These are phyloP conservation scores for Citrullus mucosospermus DNA, from an alignment of 306 rosid species.

Conservation along the genomic window DNA sequence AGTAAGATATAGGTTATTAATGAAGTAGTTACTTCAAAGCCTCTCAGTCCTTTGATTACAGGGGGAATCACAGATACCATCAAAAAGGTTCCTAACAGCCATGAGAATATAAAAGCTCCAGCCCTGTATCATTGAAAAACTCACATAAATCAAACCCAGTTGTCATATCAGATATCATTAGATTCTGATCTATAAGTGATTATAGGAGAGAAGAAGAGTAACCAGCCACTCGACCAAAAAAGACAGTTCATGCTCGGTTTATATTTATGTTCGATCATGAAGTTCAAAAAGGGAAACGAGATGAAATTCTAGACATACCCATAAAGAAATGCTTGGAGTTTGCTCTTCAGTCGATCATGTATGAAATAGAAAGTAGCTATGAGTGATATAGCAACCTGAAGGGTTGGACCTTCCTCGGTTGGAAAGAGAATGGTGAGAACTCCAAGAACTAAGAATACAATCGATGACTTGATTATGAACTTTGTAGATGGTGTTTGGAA, in stretches of 20 bases:
- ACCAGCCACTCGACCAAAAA: background rate
- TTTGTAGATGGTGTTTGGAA: slow-evolving; percentile 65
- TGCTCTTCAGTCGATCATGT: slow-evolving; percentile 71
- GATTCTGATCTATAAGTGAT: background rate
- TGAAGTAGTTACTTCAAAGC: slow-evolving; percentile 82
- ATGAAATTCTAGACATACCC: slow-evolving; percentile 41
- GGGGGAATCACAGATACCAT: slow-evolving; percentile 96
- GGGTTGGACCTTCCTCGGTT: slow-evolving; percentile 96
- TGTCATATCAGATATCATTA: background rate
- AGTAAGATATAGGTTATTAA: slow-evolving; percentile 59
- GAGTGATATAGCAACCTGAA: slow-evolving; percentile 84
- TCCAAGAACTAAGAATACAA: slow-evolving; percentile 57
- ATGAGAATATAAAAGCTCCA: slow-evolving; percentile 66
- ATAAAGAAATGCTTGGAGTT: slow-evolving; percentile 55
- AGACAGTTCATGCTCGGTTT: background rate
- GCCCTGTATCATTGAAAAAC: slow-evolving; percentile 45
- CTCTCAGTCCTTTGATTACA: slow-evolving; percentile 58
- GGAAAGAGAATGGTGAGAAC: slow-evolving; percentile 70
- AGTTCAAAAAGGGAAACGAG: slow-evolving; percentile 1
- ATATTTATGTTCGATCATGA: background rate
- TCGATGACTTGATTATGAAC: slow-evolving; percentile 63
- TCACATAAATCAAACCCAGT: slow-evolving; percentile 4
- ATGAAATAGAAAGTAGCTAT: slow-evolving; percentile 71
- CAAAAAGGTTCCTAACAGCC: slow-evolving; percentile 96
- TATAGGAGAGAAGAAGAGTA: background rate